Conservation (phyloP, 306 rosid species). For the Rosa chinensis region DNA sequence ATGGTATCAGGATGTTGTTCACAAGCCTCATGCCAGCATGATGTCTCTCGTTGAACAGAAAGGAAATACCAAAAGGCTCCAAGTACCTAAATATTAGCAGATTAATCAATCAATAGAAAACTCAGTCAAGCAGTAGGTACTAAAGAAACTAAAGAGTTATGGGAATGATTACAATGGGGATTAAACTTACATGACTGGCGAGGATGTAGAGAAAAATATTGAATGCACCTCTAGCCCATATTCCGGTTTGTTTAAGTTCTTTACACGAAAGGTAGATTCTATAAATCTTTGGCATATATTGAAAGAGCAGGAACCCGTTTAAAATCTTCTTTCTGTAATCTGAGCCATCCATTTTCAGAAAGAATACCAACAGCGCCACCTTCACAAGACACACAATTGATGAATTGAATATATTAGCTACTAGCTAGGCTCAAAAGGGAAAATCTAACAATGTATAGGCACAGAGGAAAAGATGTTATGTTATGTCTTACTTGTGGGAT, state of each 20-base stretch:
- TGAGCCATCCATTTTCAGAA: slow-evolving; percentile 15
- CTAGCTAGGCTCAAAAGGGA: background rate
- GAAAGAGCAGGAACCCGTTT: slow-evolving; percentile 17
- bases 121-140: background rate
- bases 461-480: too few species aligned
- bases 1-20: background rate
- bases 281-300: slow-evolving; percentile 30
- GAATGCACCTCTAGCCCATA: slow-evolving; percentile 24
- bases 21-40: slow-evolving; percentile 18
- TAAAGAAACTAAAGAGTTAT: background rate
- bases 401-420: background rate
- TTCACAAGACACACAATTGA: background rate
- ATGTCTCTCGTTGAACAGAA: slow-evolving; percentile 25
- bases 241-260: slow-evolving; percentile 24
- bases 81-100: slow-evolving; percentile 3
- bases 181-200: slow-evolving; percentile 33
- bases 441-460: background rate
- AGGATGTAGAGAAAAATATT: slow-evolving; percentile 31
- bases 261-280: slow-evolving; percentile 20
- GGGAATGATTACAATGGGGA: background rate
- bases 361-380: slow-evolving; percentile 9
- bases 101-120: background rate
- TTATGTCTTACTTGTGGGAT: slow-evolving; percentile 23
- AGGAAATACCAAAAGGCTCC: slow-evolving; percentile 37
- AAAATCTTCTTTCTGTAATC: slow-evolving; percentile 1